These are phyloP conservation scores for Fusarium stilboides DNA, from an alignment of 2,329 filamentous ascomycete species.

Conservation along the genomic window DNA sequence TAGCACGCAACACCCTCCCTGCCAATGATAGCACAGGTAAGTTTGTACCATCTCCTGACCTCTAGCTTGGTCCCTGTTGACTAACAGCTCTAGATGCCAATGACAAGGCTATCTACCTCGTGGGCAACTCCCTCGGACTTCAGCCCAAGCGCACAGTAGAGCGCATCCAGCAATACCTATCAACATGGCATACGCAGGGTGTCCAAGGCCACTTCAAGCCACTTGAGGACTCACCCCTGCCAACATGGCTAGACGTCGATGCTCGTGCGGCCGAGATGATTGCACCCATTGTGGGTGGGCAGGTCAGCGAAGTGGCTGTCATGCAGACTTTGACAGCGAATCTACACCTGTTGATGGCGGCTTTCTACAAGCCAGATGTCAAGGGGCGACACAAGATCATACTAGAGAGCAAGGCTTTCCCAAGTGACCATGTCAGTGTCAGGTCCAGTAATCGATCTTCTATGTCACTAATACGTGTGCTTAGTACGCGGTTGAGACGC, in stretches of 20 bases:
- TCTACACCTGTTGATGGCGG: constrained; percentile 83
- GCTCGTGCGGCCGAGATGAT: constrained; percentile 77
- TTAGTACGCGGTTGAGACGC: constrained; percentile 83
- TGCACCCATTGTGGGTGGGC: constrained; percentile 78
- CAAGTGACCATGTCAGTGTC: constrained; percentile 78
- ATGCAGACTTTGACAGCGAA: constrained; percentile 89
- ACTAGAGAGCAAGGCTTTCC: constrained; percentile 87
- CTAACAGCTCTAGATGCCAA: constrained; percentile 20
- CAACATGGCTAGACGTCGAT: constrained; percentile 82
- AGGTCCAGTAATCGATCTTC: background rate
- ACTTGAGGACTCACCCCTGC: constrained; percentile 75
- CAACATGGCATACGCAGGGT: constrained; percentile 84
- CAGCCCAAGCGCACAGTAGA: constrained; percentile 76
- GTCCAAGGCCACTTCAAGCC: constrained; percentile 85
- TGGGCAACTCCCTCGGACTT: constrained; percentile 86
- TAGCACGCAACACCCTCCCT: constrained; percentile 49
- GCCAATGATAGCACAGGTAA: constrained; percentile 19
- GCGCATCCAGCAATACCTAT: constrained; percentile 76
- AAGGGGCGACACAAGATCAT: constrained; percentile 77
- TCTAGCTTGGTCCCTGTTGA: background rate
- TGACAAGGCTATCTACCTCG: constrained; percentile 75
- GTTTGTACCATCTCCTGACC: background rate
- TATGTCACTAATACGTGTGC: constrained; percentile 17
- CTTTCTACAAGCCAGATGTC: constrained; percentile 80
- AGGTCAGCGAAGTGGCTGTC: constrained; percentile 78